Percentiles rank a stretch among this genome's conserved stretches.
phyloP scores from a whole-genome alignment of 2,329 filamentous ascomycete species.

The Alternaria sp. region DNA sequence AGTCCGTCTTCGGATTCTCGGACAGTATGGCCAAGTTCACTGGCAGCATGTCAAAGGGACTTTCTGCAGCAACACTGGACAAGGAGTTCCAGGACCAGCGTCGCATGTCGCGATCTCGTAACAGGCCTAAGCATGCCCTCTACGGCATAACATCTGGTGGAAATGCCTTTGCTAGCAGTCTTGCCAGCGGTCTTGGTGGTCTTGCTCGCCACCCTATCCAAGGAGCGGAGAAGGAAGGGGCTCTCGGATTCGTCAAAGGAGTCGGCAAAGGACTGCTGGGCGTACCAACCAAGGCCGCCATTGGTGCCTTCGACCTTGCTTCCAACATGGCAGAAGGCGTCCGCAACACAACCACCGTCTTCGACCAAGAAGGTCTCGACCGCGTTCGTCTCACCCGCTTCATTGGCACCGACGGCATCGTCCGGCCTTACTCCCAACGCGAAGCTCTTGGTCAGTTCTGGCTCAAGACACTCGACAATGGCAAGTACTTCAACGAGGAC shows the following conservation, averaged over 20 bases:
- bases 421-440: constrained; percentile 91
- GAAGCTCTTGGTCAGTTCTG: constrained; percentile 97
- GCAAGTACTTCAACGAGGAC: constrained; percentile 95
- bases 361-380: constrained; percentile 92
- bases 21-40: constrained; percentile 99
- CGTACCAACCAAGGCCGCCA: constrained; percentile 94
- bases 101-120: constrained; percentile 90
- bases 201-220: constrained; percentile 93
- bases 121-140: constrained; percentile 94
- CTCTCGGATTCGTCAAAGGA: constrained; percentile 94
- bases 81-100: constrained; percentile 98
- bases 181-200: constrained; percentile 93
- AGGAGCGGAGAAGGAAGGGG: constrained; percentile 94
- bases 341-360: constrained; percentile 97
- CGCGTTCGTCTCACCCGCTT: constrained; percentile 93
- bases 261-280: constrained; percentile 94
- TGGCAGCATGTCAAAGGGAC: constrained; percentile 93
- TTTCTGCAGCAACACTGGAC: constrained; percentile 93
- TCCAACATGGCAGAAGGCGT: constrained; percentile 98
- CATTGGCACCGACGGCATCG: constrained; percentile 90
- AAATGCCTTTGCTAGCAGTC: constrained; percentile 90
- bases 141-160: constrained; percentile 96
- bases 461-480: constrained; percentile 98
- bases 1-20: constrained; percentile 95
- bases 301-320: constrained; percentile 95